A percentile compares a stretch with the other conserved stretches of the same genome.
phyloP scores from a whole-genome alignment of 495 filamentous ascomycete species.

The Hypomontagnella monticulosa region DNA sequence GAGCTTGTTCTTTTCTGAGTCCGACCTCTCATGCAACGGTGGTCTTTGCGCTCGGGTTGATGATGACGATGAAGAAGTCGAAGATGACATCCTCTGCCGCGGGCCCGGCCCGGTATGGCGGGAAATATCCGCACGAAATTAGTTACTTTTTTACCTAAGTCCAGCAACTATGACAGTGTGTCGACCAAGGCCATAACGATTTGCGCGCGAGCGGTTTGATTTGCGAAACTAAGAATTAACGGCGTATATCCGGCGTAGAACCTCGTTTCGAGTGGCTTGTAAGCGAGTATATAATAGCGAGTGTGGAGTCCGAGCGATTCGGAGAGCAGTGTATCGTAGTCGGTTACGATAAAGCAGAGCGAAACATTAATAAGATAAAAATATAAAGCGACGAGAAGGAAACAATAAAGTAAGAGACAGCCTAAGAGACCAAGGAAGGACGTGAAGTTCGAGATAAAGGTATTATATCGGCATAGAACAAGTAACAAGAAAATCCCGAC shows the following conservation, averaged over 20 bases:
- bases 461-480: constrained; percentile 29
- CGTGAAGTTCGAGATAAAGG: constrained; percentile 34
- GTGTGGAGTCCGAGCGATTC: constrained; percentile 38
- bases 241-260: constrained; percentile 18
- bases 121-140: constrained; percentile 14
- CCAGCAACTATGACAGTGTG: constrained; percentile 29
- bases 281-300: constrained; percentile 20
- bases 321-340: constrained; percentile 17
- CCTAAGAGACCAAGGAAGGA: constrained; percentile 46
- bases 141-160: constrained; percentile 24
- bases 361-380: constrained; percentile 31
- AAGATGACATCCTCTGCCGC: constrained; percentile 46
- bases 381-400: constrained; percentile 28
- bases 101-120: constrained; percentile 28
- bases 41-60: constrained; percentile 38
- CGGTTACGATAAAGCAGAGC: constrained; percentile 42
- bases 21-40: constrained; percentile 65
- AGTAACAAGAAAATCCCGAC: constrained; percentile 24
- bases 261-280: constrained; percentile 26
- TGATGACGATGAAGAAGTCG: constrained; percentile 39
- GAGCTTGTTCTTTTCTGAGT: constrained; percentile 63
- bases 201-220: constrained; percentile 24
- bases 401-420: constrained; percentile 32
- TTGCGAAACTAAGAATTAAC: constrained; percentile 3
- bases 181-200: constrained; percentile 39